phyloP scores from a whole-genome alignment of 345 rosid species.

The Carallia pectinifolia region DNA sequence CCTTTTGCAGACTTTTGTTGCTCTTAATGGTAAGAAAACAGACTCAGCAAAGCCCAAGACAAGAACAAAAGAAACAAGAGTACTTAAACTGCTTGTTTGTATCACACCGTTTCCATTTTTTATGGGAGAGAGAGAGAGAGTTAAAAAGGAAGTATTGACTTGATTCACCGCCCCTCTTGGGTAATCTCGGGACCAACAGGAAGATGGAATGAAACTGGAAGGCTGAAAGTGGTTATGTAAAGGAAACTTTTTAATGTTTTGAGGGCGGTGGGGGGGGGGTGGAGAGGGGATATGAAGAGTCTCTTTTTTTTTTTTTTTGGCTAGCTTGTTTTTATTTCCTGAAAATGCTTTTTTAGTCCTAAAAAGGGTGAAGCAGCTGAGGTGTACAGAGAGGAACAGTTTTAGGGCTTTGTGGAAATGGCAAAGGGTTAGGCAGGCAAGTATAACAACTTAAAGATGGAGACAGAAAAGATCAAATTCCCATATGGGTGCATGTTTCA shows the following conservation, averaged over 20 bases:
- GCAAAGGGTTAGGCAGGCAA: neutral
- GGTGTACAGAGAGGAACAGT: neutral
- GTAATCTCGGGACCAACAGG: neutral
- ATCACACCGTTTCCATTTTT: constrained; percentile 28
- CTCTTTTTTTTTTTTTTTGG: neutral
- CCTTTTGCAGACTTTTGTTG: constrained; percentile 12
- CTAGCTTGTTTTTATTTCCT: neutral
- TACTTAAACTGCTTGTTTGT: constrained; percentile 9
- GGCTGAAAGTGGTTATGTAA: constrained; percentile 14
- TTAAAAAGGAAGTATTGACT: too few species aligned
- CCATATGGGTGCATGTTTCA: too few species aligned
- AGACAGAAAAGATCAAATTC: too few species aligned
- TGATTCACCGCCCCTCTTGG: too few species aligned
- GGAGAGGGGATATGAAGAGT: constrained; percentile 6
- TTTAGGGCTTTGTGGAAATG: neutral
- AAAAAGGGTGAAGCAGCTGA: neutral
- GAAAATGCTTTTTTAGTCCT: neutral
- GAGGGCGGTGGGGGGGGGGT: neutral
- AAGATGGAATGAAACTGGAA: neutral
- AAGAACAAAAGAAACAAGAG: neutral
- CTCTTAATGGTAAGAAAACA: constrained; percentile 19
- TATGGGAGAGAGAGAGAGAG: neutral
- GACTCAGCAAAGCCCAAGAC: neutral
- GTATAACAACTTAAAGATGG: neutral
- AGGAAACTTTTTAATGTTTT: constrained; percentile 3